These are phyloP conservation scores for Helicostylum pulchrum DNA, from an alignment of 192 early-diverging fungal species.

Conservation along the genomic window DNA sequence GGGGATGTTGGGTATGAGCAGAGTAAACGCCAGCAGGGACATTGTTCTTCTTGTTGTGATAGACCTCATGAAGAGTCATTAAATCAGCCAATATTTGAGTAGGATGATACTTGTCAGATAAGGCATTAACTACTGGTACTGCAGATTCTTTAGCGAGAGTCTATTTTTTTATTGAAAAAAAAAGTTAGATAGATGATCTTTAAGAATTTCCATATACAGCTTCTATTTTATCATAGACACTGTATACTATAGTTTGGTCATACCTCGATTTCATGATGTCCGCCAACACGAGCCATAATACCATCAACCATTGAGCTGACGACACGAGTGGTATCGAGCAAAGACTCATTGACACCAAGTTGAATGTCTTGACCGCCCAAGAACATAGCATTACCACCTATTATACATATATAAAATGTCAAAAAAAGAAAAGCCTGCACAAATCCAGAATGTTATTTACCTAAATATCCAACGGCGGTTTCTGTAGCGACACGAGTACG, in stretches of 20 bases:
- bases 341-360: constrained; percentile 90
- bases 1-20: constrained; percentile 48
- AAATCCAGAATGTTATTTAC: constrained; percentile 28
- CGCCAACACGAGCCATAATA: constrained; percentile 91
- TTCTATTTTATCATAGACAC: neutral
- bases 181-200: neutral
- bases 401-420: neutral
- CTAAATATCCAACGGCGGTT: constrained; percentile 81
- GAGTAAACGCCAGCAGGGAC: constrained; percentile 27
- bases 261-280: constrained; percentile 85
- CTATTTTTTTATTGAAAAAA: constrained; percentile 32
- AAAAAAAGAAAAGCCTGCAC: neutral
- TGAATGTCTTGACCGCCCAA: constrained; percentile 95
- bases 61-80: constrained; percentile 87
- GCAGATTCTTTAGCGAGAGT: constrained; percentile 80
- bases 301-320: constrained; percentile 96
- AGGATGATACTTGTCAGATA: constrained; percentile 94
- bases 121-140: constrained; percentile 94
- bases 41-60: constrained; percentile 41
- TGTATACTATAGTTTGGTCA: no score
- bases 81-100: constrained; percentile 96
- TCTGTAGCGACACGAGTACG: constrained; percentile 96
- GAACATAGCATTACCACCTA: constrained; percentile 95
- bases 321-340: constrained; percentile 86
- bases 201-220: neutral